Conservation (phyloP, 2,329 filamentous ascomycete species). For the Cercospora janseana region DNA sequence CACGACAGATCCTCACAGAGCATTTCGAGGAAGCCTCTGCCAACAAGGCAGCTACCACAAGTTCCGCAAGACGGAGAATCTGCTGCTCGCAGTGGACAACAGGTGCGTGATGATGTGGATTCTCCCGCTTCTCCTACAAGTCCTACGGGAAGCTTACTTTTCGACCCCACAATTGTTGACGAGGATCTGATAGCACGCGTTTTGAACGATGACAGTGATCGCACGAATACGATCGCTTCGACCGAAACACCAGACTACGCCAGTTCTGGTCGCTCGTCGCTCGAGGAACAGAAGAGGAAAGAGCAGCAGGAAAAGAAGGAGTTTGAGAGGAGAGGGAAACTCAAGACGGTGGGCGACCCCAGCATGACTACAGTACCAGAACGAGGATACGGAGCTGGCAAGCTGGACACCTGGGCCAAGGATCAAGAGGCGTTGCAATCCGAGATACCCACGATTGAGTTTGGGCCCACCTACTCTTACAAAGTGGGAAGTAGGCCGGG, state of each 20-base stretch:
- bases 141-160: conserved; percentile 27
- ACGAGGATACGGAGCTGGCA: conserved; percentile 33
- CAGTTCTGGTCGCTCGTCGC: conserved; percentile 55
- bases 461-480: conserved; percentile 78
- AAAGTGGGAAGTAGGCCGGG: conserved; percentile 54
- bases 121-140: conserved; percentile 27
- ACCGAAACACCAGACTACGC: conserved; percentile 73
- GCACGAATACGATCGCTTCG: conserved; percentile 22
- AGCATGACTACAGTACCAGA: conserved; percentile 46
- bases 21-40: conserved; percentile 34
- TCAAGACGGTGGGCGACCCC: conserved; percentile 70
- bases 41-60: conserved; percentile 16
- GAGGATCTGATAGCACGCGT: conserved; percentile 45
- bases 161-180: conserved; percentile 41
- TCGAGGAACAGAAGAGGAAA: conserved; percentile 45
- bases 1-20: conserved; percentile 31
- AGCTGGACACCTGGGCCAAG: conserved; percentile 37
- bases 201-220: conserved; percentile 32
- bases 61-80: conserved; percentile 17
- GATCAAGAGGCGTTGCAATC: conserved; percentile 42
- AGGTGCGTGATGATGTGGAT: conserved; percentile 27
- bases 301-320: conserved; percentile 49
- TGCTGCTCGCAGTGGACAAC: conserved; percentile 18
- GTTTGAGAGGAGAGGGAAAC: conserved; percentile 71
- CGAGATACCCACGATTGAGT: conserved; percentile 73